phyloP scores from a whole-genome alignment of 768 basidiomycete genomes.

The Macrocybe gigantea region DNA sequence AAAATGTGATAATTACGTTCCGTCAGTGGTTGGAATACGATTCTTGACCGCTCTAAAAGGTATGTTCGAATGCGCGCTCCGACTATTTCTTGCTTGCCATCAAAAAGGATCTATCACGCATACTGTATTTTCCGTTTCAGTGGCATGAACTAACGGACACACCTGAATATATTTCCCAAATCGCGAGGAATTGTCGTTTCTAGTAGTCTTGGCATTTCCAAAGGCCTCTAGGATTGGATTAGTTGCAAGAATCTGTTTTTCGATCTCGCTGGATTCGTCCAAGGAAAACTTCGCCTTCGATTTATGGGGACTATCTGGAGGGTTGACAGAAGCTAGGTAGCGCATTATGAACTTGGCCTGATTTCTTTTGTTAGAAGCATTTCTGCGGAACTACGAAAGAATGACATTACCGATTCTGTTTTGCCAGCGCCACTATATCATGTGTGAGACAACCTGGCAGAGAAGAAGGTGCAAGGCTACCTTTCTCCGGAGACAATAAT shows the following conservation, averaged over 20 bases:
- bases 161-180: conserved; percentile 99
- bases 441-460: conserved; percentile 7
- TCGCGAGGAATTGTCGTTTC: conserved; percentile 98
- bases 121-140: neutral
- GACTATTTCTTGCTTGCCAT: conserved; percentile 93
- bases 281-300: conserved; percentile 65
- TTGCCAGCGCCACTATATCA: conserved; percentile 91
- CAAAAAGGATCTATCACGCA: conserved; percentile 82
- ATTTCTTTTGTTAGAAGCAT: neutral
- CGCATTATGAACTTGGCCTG: conserved; percentile 99
- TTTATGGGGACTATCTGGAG: conserved; percentile 57
- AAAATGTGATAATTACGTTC: conserved; percentile 99
- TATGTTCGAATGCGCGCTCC: conserved; percentile 99
- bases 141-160: conserved; percentile 10
- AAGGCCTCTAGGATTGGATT: conserved; percentile 99
- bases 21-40: conserved; percentile 94
- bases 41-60: conserved; percentile 92
- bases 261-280: conserved; percentile 90
- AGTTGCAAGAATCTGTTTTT: conserved; percentile 96
- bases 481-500: conserved; percentile 99
- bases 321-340: conserved; percentile 97
- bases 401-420: conserved; percentile 76
- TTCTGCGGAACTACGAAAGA: too few species aligned
- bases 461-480: conserved; percentile 33
- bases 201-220: conserved; percentile 98